phyloP scores from a whole-genome alignment of 2,329 filamentous ascomycete genomes.

The Alternaria triticina region DNA sequence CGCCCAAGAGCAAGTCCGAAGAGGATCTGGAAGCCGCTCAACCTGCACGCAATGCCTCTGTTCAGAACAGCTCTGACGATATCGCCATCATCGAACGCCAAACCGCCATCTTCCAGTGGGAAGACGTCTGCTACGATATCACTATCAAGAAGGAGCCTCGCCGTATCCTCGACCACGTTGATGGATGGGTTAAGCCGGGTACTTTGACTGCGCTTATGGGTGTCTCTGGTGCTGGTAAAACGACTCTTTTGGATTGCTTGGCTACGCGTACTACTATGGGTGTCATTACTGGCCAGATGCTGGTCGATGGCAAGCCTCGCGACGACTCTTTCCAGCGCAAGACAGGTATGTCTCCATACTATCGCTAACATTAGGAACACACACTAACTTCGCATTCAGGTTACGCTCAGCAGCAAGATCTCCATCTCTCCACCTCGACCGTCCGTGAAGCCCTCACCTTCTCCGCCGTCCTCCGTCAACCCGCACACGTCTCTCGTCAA shows the following conservation, averaged over 20 bases:
- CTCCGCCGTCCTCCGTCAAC: conserved; percentile 84
- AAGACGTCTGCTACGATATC: conserved; percentile 78
- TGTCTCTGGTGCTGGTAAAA: conserved; percentile 92
- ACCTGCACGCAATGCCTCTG: conserved; percentile 38
- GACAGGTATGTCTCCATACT: conserved; percentile 63
- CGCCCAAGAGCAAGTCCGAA: conserved; percentile 54
- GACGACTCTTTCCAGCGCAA: conserved; percentile 89
- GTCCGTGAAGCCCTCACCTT: conserved; percentile 89
- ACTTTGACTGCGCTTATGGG: conserved; percentile 87
- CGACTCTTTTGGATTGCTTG: conserved; percentile 84
- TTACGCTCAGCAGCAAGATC: conserved; percentile 91
- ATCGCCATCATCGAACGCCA: conserved; percentile 64
- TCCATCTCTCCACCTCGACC: conserved; percentile 83
- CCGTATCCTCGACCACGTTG: conserved; percentile 81
- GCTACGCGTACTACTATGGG: conserved; percentile 88
- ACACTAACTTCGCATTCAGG: conserved; percentile 2
- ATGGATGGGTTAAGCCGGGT: conserved; percentile 93
- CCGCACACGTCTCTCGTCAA: conserved; percentile 69
- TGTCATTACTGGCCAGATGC: conserved; percentile 84
- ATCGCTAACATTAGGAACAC: neutral
- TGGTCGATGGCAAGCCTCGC: conserved; percentile 76
- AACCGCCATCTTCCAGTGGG: conserved; percentile 85
- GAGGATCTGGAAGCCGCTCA: conserved; percentile 51
- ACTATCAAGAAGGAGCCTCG: conserved; percentile 80
- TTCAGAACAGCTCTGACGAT: conserved; percentile 46